Evolutionary conservation across 2,329 filamentous ascomycete genomes (phyloP), one percentile per base, ranked within the genome.

Genomic region (Sporothrix mexicana): DNA sequence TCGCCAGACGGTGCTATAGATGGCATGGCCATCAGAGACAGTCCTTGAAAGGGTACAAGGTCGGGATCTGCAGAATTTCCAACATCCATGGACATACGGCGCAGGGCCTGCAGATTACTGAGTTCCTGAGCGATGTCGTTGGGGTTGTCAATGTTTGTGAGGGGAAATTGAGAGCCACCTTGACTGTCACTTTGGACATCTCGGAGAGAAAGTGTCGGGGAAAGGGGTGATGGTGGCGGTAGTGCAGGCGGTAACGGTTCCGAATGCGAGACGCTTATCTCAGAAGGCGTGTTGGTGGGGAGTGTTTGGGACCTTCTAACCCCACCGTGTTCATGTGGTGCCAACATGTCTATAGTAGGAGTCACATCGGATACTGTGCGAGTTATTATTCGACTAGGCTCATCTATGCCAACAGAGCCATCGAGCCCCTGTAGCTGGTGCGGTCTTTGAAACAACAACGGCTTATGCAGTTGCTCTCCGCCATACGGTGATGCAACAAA

Each of bases 71-170:
- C 88, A 61, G 84, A 88, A 75, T 88, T 97, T 83, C 83, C 89
- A 77, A 97, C 93, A 80, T 97, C 95, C 94, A 98, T 97, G 23
- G 95, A 97, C 90, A 98, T 93, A 76, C 95, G 90, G 77, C 95
- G 89, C 75, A 98, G 88, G 1, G 95, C 95, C 81, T 97, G 94
- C 74, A 98, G 83, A 79, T 97, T 98, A 84, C 92, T 97, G 77
- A 98, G 84, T 83, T 98, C 95, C 82, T 97, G 93, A 36, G 94
- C 94, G 73, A 98, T 93, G 74, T 95, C 94, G 73, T 91, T 94
- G 0, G 95, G 92, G 78, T 95, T 92, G 75, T 94, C 94, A 80
- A 97, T 95, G 80, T 96, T 96, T 79, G 95, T 93, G 75, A 97
- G 88, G 77, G 95, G 90, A 78, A 95, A 95, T 75, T 95, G 88